These are phyloP conservation scores for Metschnikowia proteae DNA, from an alignment of 805 yeast species.

Conservation along the genomic window DNA sequence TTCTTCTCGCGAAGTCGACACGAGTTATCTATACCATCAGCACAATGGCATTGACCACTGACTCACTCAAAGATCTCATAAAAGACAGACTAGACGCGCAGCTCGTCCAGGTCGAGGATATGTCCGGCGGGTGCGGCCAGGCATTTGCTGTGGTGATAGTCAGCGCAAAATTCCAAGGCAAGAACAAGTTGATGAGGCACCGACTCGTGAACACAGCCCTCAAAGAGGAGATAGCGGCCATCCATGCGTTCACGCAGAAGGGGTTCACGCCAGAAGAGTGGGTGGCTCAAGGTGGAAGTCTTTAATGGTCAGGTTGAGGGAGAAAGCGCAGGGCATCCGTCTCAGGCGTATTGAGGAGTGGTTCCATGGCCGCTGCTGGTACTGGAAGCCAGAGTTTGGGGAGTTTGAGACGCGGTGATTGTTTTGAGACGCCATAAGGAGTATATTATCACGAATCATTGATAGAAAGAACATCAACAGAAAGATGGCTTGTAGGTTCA, in stretches of 20 bases:
- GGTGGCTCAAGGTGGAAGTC: slow-evolving; percentile 42
- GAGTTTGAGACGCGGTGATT: too few relatives aligned
- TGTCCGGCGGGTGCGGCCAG: slow-evolving; percentile 93
- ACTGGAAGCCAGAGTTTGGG: too few relatives aligned
- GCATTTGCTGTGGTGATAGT: slow-evolving; percentile 94
- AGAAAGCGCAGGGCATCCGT: too few relatives aligned
- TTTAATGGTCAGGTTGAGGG: background rate
- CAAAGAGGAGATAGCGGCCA: slow-evolving; percentile 77
- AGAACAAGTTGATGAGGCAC: slow-evolving; percentile 82
- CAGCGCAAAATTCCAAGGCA: slow-evolving; percentile 63
- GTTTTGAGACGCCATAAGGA: too few relatives aligned
- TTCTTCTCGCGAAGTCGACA: slow-evolving; percentile 1
- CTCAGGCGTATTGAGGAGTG: too few relatives aligned
- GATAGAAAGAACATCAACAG: too few relatives aligned
- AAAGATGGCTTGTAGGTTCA: too few relatives aligned
- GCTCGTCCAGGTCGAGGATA: slow-evolving; percentile 69
- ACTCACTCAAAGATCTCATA: slow-evolving; percentile 46
- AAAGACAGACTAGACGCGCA: slow-evolving; percentile 54
- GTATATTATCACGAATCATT: too few relatives aligned
- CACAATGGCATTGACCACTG: slow-evolving; percentile 35
- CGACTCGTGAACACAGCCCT: slow-evolving; percentile 76
- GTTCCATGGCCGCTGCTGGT: too few relatives aligned
- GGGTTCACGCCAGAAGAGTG: slow-evolving; percentile 87
- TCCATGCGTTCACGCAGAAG: slow-evolving; percentile 95
- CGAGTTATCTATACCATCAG: background rate